Conservation (phyloP, 139 green algal genomes). For the Chlorella sorokiniana region DNA sequence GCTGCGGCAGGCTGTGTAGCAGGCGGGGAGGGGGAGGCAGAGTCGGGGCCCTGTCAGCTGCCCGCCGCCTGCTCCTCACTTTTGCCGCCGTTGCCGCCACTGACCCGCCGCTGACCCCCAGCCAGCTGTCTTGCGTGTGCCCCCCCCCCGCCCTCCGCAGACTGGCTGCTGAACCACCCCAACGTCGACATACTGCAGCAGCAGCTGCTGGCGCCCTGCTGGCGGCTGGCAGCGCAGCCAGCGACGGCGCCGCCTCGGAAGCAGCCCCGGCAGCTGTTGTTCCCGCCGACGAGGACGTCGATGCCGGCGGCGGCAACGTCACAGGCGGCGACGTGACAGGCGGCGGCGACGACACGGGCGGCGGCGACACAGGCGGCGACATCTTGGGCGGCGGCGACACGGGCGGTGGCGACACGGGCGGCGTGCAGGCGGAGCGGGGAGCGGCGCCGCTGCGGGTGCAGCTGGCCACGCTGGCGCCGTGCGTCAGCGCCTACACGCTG, state of each 20-base stretch:
- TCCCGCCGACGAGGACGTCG: too few relatives aligned
- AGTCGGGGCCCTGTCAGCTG: too few relatives aligned
- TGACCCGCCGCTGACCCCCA: not conserved
- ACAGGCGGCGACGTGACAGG: too few relatives aligned
- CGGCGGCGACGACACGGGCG: too few relatives aligned
- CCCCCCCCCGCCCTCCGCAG: not conserved
- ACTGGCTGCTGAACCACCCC: slow-evolving; percentile 32
- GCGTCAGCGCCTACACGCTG: slow-evolving; percentile 13
- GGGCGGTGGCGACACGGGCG: not conserved
- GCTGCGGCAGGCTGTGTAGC: too few relatives aligned
- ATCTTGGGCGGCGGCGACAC: not conserved
- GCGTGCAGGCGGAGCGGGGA: not conserved
- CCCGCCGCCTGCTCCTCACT: too few relatives aligned
- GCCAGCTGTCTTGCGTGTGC: not conserved
- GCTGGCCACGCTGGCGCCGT: slow-evolving; percentile 15
- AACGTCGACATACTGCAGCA: slow-evolving; percentile 29
- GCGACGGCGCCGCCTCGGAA: too few relatives aligned
- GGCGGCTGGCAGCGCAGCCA: not conserved
- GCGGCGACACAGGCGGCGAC: too few relatives aligned
- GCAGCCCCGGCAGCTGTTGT: too few relatives aligned
- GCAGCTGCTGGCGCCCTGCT: slow-evolving; percentile 18
- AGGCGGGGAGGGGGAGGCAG: too few relatives aligned
- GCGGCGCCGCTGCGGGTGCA: slow-evolving; percentile 14
- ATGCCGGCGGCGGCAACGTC: too few relatives aligned
- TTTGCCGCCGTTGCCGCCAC: not conserved